phyloP scores from a whole-genome alignment of 805 yeast genomes.

The Kuraishia ogatae region DNA sequence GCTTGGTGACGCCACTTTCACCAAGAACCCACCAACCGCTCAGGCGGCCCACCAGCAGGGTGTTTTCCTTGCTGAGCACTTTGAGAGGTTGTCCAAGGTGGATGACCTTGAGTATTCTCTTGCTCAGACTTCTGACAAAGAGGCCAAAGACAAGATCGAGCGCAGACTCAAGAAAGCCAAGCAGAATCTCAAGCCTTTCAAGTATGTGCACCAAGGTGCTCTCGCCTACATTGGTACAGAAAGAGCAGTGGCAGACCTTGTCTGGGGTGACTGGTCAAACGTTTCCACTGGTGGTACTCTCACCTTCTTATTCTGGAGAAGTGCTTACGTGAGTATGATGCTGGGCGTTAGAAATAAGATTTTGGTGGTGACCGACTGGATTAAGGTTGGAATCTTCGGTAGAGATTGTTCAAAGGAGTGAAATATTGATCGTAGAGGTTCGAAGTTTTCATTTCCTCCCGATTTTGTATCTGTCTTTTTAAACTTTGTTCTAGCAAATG shows the following conservation, averaged over 20 bases:
- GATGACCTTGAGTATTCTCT: constrained; percentile 46
- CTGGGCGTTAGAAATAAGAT: constrained; percentile 83
- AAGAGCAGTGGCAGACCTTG: constrained; percentile 87
- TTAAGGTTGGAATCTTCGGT: constrained; percentile 80
- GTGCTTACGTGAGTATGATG: constrained; percentile 89
- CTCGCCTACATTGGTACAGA: constrained; percentile 92
- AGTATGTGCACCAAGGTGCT: constrained; percentile 85
- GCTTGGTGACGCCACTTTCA: constrained; percentile 90
- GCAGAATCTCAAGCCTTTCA: constrained; percentile 49
- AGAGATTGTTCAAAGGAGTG: constrained; percentile 88
- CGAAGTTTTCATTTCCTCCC: not conserved
- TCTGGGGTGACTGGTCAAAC: constrained; percentile 71
- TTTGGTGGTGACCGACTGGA: constrained; percentile 83
- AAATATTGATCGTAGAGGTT: not conserved
- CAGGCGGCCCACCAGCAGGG: constrained; percentile 98
- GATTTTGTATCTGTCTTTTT: not conserved
- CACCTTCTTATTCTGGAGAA: constrained; percentile 91
- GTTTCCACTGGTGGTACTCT: constrained; percentile 77
- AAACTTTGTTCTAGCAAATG: not conserved
- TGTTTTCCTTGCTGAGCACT: constrained; percentile 63
- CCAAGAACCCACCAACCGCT: constrained; percentile 91
- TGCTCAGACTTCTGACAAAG: constrained; percentile 27
- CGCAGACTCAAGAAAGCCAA: constrained; percentile 34
- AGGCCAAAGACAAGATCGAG: constrained; percentile 33
- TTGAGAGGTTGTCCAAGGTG: constrained; percentile 54